A percentile compares a stretch with the other conserved stretches of the same genome.
Conservation (phyloP, 768 basidiomycete genomes). For the Russula abietina region DNA sequence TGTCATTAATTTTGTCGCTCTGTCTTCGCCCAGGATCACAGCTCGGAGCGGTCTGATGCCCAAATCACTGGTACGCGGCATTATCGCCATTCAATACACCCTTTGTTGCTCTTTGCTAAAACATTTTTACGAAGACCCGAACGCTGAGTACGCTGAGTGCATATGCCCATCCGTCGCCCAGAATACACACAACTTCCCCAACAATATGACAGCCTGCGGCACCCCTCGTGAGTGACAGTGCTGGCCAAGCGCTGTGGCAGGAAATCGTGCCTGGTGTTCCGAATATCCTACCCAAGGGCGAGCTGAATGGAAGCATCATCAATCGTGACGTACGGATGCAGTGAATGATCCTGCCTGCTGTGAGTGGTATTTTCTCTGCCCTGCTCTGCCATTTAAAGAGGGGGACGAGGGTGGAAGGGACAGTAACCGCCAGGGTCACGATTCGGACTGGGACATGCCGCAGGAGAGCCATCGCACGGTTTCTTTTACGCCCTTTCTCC, state of each 20-base stretch:
- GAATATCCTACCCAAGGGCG: slow-evolving; percentile 40
- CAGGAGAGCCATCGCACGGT: neutral
- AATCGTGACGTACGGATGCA: slow-evolving; percentile 19
- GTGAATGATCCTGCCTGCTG: slow-evolving; percentile 20
- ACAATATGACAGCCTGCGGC: slow-evolving; percentile 14
- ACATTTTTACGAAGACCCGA: slow-evolving; percentile 5
- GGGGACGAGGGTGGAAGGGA: no score
- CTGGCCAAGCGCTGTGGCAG: slow-evolving; percentile 36
- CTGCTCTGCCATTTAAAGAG: neutral
- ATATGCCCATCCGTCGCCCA: slow-evolving; percentile 12
- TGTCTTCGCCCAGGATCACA: slow-evolving; percentile 16
- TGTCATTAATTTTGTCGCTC: slow-evolving; percentile 1
- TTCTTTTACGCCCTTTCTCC: neutral
- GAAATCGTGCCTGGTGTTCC: slow-evolving; percentile 42
- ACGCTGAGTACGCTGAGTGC: slow-evolving; percentile 15
- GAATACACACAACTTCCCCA: slow-evolving; percentile 7
- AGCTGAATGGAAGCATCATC: neutral
- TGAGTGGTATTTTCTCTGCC: slow-evolving; percentile 2
- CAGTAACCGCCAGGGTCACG: neutral
- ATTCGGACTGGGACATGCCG: neutral
- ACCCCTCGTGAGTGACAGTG: slow-evolving; percentile 13
- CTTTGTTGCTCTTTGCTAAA: neutral
- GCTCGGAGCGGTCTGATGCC: slow-evolving; percentile 19
- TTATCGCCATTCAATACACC: neutral
- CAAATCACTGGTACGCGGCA: slow-evolving; percentile 16